Evolutionary conservation across 2,329 filamentous ascomycete genomes (phyloP), one percentile per base, ranked within the genome.

Genomic region (Hypoxylon sp.): DNA sequence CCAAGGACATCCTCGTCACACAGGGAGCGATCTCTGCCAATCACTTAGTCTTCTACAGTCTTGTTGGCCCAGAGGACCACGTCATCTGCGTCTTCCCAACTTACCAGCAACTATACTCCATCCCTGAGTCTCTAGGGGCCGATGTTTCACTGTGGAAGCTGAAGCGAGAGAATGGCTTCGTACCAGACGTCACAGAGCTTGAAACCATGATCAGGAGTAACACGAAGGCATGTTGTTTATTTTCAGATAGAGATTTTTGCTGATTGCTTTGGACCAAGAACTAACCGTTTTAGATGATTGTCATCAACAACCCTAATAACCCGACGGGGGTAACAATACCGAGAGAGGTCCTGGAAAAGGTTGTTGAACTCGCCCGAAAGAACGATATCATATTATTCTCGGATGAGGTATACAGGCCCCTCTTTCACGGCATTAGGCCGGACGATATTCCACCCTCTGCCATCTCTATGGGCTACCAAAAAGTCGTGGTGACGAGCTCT

Each of bases 31-130:
- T 97, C 55, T 85, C 88, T 5, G 93, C 93, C n/a, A 97, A 97
- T 75, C 93, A 93, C 73, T 81, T 96, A n/a, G 81, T 90, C 2
- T 85, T 96, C 6, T 94, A 94, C 77, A 84, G 90, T 0, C 82
- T 96, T 5, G 77, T 96, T 1, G 87, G 88, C 0, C 87, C 89
- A 0, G 91, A 90, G 0, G 93, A 97, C 75, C 93, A 97, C 83
- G 91, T 95, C 50, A 86, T 97, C 64, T 96, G 92, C 75, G 91
- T 96, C 63, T 93, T 94, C 76, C 93, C 94, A 11, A 95, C 93
- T 0, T 97, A 96, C 74, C 92, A 96, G 77, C 93, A 96, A 74
- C 85, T 97, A 1, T 96, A 95, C 75, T 83, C 89, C 9, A 87
- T 97, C 0, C 93, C 93, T 0, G 84, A 85, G 71, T 91, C 89